Conservation (phyloP, 768 basidiomycete genomes). For the Termitomyces sp. region DNA sequence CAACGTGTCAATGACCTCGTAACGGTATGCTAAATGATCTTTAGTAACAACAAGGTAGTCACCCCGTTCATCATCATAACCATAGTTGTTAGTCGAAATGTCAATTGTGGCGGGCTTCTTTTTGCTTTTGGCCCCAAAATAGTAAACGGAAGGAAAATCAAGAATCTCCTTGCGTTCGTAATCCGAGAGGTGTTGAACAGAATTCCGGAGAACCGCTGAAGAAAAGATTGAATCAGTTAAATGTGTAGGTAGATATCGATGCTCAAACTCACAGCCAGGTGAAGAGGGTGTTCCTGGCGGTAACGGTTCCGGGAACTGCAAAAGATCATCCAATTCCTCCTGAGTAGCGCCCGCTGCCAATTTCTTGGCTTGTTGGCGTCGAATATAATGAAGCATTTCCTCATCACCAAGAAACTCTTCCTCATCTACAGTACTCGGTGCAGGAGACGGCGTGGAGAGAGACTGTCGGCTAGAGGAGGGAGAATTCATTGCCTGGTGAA, state of each 20-base stretch:
- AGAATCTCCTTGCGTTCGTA: constrained; percentile 91
- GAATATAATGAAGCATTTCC: constrained; percentile 95
- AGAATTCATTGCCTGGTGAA: constrained; percentile 50
- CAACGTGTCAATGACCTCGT: constrained; percentile 87
- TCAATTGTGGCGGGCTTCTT: constrained; percentile 82
- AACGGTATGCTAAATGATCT: constrained; percentile 97
- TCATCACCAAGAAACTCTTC: constrained; percentile 90
- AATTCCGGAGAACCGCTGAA: constrained; percentile 62
- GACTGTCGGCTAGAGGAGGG: constrained; percentile 75
- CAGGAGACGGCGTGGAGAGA: constrained; percentile 82
- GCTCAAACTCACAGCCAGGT: constrained; percentile 59
- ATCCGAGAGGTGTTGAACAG: constrained; percentile 72
- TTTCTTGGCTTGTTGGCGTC: constrained; percentile 86
- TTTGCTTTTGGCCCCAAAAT: constrained; percentile 69
- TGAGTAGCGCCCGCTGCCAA: constrained; percentile 79
- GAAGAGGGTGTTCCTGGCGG: constrained; percentile 62
- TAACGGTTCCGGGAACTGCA: constrained; percentile 90
- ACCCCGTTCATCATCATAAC: constrained; percentile 97
- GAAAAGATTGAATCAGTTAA: constrained; percentile 10
- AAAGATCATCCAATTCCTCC: constrained; percentile 81
- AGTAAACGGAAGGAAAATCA: constrained; percentile 84
- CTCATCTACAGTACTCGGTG: constrained; percentile 73
- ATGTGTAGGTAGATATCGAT: background rate
- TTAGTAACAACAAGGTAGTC: constrained; percentile 89
- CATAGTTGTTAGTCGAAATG: constrained; percentile 78